Evolutionary conservation across 2,329 filamentous ascomycete genomes (phyloP).

Genomic region (Trichoderma hamatum): DNA sequence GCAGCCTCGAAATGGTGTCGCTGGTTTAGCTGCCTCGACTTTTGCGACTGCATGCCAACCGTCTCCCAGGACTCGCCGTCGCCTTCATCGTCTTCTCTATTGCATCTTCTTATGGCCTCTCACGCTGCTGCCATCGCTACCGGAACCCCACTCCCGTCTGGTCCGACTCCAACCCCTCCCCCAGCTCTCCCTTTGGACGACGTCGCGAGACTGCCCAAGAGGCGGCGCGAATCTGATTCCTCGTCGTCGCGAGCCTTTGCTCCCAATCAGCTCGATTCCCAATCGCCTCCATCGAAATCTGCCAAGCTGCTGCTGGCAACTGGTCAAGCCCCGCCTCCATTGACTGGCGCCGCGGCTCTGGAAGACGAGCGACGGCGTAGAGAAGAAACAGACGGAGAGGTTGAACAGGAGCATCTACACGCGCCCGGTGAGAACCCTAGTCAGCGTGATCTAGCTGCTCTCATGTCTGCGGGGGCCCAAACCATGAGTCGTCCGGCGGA

Average conservation of each 20-base stretch:
- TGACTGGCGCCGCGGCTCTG: constrained; percentile 58
- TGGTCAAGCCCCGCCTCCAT: constrained; percentile 49
- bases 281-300: constrained; percentile 57
- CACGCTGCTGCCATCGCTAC: constrained; percentile 57
- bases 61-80: constrained; percentile 18
- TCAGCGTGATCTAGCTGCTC: constrained; percentile 56
- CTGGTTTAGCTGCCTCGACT: constrained; percentile 33
- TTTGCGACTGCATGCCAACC: constrained; percentile 24
- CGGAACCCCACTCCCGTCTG: constrained; percentile 50
- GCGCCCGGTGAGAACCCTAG: constrained; percentile 56
- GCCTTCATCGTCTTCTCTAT: constrained; percentile 3
- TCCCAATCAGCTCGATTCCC: constrained; percentile 39
- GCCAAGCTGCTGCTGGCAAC: constrained; percentile 53
- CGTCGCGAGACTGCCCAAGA: constrained; percentile 48
- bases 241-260: constrained; percentile 41
- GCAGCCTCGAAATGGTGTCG: constrained; percentile 43
- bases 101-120: constrained; percentile 52
- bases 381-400: constrained; percentile 35
- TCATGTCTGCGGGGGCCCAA: constrained; percentile 56
- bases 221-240: constrained; percentile 53
- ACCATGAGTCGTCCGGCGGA: constrained; percentile 61
- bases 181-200: constrained; percentile 46
- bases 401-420: constrained; percentile 34
- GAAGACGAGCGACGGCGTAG: constrained; percentile 56
- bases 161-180: constrained; percentile 41